A percentile compares a stretch with the other conserved stretches of the same genome.
phyloP scores from a whole-genome alignment of 257 asterid genomes.

The Mentha longifolia region DNA sequence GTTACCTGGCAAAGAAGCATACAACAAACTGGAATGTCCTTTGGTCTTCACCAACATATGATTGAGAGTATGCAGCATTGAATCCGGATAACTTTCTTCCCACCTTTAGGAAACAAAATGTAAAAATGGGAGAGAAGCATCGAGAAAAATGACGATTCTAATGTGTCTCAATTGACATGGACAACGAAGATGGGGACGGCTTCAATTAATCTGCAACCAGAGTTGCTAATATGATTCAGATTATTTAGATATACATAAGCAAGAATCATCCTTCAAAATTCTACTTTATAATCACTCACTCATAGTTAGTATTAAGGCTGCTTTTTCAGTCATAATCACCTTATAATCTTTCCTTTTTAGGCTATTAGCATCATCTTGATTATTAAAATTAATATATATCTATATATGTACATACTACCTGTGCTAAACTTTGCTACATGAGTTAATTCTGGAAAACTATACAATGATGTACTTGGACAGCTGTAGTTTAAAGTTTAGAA shows the following conservation, averaged over 20 bases:
- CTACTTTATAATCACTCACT: background rate
- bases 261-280: background rate
- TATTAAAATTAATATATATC: slow-evolving; percentile 18
- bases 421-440: background rate
- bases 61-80: slow-evolving; percentile 19
- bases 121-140: background rate
- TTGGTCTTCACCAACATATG: slow-evolving; percentile 22
- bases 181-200: background rate
- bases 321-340: slow-evolving; percentile 14
- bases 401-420: background rate
- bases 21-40: slow-evolving; percentile 24
- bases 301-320: background rate
- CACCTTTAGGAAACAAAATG: slow-evolving; percentile 10
- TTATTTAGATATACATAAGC: background rate
- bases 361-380: slow-evolving; percentile 29
- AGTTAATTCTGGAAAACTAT: slow-evolving; percentile 31
- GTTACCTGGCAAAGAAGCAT: slow-evolving; percentile 36
- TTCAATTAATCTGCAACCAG: too few relatives aligned
- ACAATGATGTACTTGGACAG: slow-evolving; percentile 28
- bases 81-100: slow-evolving; percentile 21
- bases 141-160: background rate
- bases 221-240: too few relatives aligned
- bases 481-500: slow-evolving; percentile 10
- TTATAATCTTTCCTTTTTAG: background rate
- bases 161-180: background rate